Evolutionary conservation across 768 basidiomycete species (phyloP).

Genomic region (Lentinula edodes): DNA sequence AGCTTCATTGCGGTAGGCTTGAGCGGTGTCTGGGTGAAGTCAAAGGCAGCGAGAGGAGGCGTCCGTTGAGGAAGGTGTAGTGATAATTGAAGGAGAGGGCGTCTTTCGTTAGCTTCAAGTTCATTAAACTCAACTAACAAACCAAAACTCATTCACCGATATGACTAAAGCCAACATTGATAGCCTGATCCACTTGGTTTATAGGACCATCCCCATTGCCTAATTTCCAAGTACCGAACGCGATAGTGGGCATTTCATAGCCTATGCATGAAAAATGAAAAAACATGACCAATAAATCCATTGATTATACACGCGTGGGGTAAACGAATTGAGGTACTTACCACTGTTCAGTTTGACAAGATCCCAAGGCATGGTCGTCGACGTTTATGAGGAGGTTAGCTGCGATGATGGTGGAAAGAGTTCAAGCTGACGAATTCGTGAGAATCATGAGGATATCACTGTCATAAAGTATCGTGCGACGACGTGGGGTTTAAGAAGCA

Average conservation of each 20-base stretch:
- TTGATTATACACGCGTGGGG: background rate
- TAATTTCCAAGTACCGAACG: constrained; percentile 63
- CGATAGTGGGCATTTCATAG: constrained; percentile 44
- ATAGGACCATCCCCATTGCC: constrained; percentile 49
- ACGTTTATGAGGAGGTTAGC: too few species aligned
- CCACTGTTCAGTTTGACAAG: constrained; percentile 56
- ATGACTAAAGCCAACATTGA: constrained; percentile 57
- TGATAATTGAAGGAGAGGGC: too few species aligned
- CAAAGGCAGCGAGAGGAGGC: background rate
- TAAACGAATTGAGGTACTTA: constrained; percentile 17
- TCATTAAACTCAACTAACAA: background rate
- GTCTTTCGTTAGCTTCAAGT: too few species aligned
- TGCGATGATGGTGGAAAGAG: background rate
- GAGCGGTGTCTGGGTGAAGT: constrained; percentile 46
- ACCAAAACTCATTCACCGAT: constrained; percentile 37
- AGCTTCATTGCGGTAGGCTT: constrained; percentile 53
- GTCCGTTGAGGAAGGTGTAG: too few species aligned
- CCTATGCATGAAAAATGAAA: constrained; percentile 24
- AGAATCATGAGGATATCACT: background rate
- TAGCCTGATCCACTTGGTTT: constrained; percentile 55
- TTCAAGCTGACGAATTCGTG: background rate
- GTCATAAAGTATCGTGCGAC: background rate
- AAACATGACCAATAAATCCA: too few species aligned
- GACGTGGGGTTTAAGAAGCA: background rate
- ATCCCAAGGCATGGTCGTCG: constrained; percentile 52